These are phyloP conservation scores for Linum trigynum DNA, from an alignment of 345 rosid species.

Conservation along the genomic window DNA sequence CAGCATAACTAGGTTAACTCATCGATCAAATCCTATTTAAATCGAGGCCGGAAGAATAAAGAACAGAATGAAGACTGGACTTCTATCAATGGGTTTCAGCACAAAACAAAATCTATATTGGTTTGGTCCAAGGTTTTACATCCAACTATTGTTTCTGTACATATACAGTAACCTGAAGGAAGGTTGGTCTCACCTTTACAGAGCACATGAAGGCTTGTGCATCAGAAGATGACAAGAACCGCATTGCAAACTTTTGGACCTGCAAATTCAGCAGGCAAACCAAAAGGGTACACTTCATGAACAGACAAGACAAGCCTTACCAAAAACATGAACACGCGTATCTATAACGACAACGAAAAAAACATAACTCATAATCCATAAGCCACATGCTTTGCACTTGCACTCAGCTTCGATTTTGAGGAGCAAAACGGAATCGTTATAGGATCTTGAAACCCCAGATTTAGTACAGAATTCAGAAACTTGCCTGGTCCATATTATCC, in stretches of 20 bases:
- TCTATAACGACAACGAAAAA: background rate
- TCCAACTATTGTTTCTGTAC: background rate
- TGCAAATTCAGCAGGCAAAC: slow-evolving; percentile 1
- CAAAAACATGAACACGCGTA: background rate
- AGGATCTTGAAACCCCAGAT: background rate
- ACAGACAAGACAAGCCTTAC: background rate
- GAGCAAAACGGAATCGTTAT: background rate
- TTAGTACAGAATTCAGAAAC: slow-evolving; percentile 2
- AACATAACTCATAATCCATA: background rate
- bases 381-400: no score
- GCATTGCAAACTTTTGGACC: slow-evolving; percentile 20
- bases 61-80: background rate
- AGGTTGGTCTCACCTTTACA: slow-evolving; percentile 5
- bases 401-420: no score
- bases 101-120: background rate
- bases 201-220: slow-evolving; percentile 9
- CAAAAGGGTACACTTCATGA: background rate
- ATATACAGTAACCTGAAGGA: background rate
- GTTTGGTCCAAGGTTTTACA: background rate
- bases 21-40: background rate
- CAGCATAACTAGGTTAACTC: background rate
- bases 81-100: background rate
- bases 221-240: slow-evolving; percentile 11
- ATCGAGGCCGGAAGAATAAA: no score
- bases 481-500: slow-evolving; percentile 15